phyloP scores from a whole-genome alignment of 2,329 filamentous ascomycete genomes.

The Fusarium setosum region DNA sequence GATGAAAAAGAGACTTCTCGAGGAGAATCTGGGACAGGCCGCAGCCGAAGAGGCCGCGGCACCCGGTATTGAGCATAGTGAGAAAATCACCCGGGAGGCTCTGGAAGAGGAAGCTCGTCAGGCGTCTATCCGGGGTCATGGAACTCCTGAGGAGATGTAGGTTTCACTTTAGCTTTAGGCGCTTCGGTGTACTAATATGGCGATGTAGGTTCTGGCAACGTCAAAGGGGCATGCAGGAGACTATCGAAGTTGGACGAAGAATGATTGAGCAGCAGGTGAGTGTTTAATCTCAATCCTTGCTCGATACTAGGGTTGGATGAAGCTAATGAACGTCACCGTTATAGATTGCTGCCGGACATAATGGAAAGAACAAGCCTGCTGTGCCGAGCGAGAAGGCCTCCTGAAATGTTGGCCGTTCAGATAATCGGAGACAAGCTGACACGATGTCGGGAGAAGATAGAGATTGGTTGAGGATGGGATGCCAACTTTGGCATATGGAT shows the following conservation, averaged over 20 bases:
- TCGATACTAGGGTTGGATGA: neutral
- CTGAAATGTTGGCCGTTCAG: neutral
- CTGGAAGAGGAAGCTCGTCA: slow-evolving; percentile 73
- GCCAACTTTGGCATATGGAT: slow-evolving; percentile 11
- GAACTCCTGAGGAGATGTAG: slow-evolving; percentile 63
- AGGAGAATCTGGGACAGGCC: slow-evolving; percentile 74
- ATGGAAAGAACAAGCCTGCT: slow-evolving; percentile 27
- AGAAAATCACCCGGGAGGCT: slow-evolving; percentile 72
- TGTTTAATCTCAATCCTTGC: neutral
- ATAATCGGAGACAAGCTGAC: neutral
- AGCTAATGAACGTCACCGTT: slow-evolving; percentile 12
- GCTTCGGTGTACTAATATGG: slow-evolving; percentile 31
- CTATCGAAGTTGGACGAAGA: slow-evolving; percentile 65
- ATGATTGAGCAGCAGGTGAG: slow-evolving; percentile 62
- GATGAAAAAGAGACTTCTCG: slow-evolving; percentile 82
- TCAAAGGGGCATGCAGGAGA: slow-evolving; percentile 68
- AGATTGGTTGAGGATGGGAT: neutral
- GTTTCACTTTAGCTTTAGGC: slow-evolving; percentile 26
- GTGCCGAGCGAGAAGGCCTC: slow-evolving; percentile 37
- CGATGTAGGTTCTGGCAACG: slow-evolving; percentile 67
- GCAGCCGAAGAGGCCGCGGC: slow-evolving; percentile 60
- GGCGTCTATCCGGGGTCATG: slow-evolving; percentile 60
- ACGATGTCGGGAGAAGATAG: neutral
- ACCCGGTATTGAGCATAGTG: slow-evolving; percentile 61
- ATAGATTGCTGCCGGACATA: slow-evolving; percentile 27